Evolutionary conservation across 257 asterid species (phyloP).

Genomic region (Solanum chilense): DNA sequence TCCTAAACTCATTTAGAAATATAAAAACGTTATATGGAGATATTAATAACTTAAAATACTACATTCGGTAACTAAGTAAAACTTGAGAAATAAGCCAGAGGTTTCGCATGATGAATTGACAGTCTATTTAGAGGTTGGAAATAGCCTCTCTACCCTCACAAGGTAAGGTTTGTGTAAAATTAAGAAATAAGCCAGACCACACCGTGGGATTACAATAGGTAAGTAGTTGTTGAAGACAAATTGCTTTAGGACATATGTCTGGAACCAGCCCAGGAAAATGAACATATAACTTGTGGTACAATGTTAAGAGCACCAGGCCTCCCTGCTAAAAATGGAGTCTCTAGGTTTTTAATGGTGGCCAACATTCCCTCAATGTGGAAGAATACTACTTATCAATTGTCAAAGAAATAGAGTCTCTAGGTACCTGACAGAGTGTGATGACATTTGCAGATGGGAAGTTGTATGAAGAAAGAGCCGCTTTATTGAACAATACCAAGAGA

Average conservation of each 20-base stretch:
- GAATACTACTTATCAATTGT: background rate
- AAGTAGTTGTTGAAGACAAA: background rate
- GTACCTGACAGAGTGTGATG: conserved; percentile 91
- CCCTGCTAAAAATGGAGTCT: background rate
- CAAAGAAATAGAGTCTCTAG: background rate
- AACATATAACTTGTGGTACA: background rate
- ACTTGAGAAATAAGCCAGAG: background rate
- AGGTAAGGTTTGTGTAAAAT: background rate
- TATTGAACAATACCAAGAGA: conserved; percentile 80
- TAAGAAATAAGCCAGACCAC: background rate
- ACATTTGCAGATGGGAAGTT: conserved; percentile 84
- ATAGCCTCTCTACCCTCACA: background rate
- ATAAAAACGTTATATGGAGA: background rate
- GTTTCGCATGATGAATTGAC: background rate
- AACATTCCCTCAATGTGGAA: background rate
- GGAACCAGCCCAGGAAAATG: background rate
- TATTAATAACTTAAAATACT: background rate
- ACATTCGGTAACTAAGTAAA: background rate
- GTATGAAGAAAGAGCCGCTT: conserved; percentile 93
- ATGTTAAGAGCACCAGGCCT: background rate
- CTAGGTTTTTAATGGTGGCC: background rate
- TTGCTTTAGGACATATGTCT: background rate
- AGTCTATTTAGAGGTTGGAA: background rate
- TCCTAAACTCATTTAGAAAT: background rate
- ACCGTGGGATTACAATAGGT: background rate